Percentiles rank a stretch among this genome's conserved stretches.
Evolutionary conservation across 768 basidiomycete species (phyloP).

Genomic region (Mycena galericulata): DNA sequence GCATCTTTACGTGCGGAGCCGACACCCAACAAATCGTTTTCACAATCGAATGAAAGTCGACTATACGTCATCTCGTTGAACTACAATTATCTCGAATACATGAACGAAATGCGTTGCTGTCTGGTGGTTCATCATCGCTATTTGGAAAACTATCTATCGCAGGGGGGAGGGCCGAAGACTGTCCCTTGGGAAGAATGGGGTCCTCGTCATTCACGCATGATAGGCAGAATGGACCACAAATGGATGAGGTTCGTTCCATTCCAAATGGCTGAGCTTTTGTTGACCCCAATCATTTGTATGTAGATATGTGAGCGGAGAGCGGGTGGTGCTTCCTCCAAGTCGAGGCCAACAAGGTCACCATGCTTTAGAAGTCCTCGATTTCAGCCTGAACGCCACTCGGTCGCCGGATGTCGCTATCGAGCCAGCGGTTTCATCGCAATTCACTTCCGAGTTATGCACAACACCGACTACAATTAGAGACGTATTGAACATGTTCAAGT

Average conservation of each 20-base stretch:
- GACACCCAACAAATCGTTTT: conserved; percentile 2
- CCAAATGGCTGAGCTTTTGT: too few relatives aligned
- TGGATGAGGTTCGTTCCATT: conserved; percentile 20
- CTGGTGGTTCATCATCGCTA: conserved; percentile 20
- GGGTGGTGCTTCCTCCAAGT: conserved; percentile 15
- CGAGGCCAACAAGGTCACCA: neutral
- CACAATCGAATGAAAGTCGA: conserved; percentile 13
- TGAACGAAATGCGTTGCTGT: too few relatives aligned
- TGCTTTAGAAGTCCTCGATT: conserved; percentile 19
- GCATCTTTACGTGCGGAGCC: conserved; percentile 17
- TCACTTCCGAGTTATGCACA: neutral
- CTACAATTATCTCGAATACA: too few relatives aligned
- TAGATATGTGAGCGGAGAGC: conserved; percentile 33
- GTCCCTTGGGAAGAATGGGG: conserved; percentile 33
- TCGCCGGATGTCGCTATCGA: neutral
- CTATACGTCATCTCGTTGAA: conserved; percentile 20
- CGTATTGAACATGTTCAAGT: neutral
- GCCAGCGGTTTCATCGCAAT: neutral
- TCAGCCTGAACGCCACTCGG: conserved; percentile 1
- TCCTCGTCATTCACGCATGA: conserved; percentile 24
- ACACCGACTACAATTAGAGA: conserved; percentile 12
- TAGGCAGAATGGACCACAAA: neutral
- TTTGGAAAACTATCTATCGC: neutral
- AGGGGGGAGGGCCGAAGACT: neutral
- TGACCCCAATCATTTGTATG: too few relatives aligned